Evolutionary conservation across 2,329 filamentous ascomycete genomes (phyloP).

Genomic region (Aureobasidium sp.): DNA sequence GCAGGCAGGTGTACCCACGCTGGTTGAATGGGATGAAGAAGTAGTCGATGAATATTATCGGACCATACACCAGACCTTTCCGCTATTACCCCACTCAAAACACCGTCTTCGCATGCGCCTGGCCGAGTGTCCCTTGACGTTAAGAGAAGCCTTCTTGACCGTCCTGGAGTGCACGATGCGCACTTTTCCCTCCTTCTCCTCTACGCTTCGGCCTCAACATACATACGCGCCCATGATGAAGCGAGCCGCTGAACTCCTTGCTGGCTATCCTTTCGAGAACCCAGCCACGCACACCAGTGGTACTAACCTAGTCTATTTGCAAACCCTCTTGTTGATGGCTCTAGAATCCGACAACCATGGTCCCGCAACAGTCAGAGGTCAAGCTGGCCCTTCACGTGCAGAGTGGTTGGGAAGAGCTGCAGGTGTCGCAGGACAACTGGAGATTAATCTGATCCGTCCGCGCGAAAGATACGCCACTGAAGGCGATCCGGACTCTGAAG

Average conservation of each 20-base stretch:
- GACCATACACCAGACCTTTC: constrained; percentile 58
- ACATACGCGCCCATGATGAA: constrained; percentile 31
- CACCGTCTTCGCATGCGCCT: constrained; percentile 49
- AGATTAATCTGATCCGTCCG: constrained; percentile 45
- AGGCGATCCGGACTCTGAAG: constrained; percentile 51
- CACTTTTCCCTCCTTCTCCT: constrained; percentile 37
- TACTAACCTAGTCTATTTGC: constrained; percentile 50
- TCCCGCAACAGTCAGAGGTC: constrained; percentile 37
- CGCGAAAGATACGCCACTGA: constrained; percentile 35
- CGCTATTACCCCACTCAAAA: constrained; percentile 54
- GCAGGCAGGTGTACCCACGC: constrained; percentile 18
- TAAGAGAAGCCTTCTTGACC: constrained; percentile 57
- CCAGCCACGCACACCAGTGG: constrained; percentile 32
- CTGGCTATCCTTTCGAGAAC: constrained; percentile 38
- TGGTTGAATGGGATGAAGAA: constrained; percentile 39
- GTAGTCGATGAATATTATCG: constrained; percentile 49
- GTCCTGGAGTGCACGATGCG: constrained; percentile 54
- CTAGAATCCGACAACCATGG: constrained; percentile 56
- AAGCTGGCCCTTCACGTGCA: constrained; percentile 40
- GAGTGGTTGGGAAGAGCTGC: constrained; percentile 58
- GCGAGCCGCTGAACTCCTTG: constrained; percentile 36
- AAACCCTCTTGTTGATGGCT: constrained; percentile 57
- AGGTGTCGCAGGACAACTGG: constrained; percentile 57
- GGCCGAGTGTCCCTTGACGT: constrained; percentile 45
- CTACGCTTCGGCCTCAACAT: constrained; percentile 28